phyloP scores from a whole-genome alignment of 2,329 filamentous ascomycete genomes.

The Reticulascus tulasneorum region DNA sequence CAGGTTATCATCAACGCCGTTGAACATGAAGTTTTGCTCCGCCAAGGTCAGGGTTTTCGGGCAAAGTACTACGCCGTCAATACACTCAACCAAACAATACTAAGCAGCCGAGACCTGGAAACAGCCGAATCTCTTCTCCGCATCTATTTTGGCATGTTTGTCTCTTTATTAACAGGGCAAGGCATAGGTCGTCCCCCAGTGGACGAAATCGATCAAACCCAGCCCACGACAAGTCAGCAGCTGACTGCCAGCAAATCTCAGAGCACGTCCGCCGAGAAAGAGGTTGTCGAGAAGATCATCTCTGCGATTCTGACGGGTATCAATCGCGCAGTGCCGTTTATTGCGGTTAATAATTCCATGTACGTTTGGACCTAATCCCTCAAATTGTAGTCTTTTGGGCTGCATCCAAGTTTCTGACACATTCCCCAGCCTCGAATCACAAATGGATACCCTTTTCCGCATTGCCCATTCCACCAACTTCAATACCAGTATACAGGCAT shows the following conservation, averaged over 20 bases:
- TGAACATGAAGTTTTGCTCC: conserved; percentile 82
- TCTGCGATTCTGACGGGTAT: conserved; percentile 90
- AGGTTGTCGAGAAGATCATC: conserved; percentile 85
- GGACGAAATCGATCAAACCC: conserved; percentile 1
- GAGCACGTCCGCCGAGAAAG: conserved; percentile 44
- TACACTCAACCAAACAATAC: conserved; percentile 92
- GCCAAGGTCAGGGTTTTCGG: conserved; percentile 80
- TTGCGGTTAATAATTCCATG: conserved; percentile 72
- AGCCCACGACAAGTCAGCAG: neutral
- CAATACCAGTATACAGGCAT: conserved; percentile 94
- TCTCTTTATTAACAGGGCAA: conserved; percentile 65
- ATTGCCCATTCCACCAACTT: conserved; percentile 98
- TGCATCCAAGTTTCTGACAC: conserved; percentile 2
- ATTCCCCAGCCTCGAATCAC: conserved; percentile 80
- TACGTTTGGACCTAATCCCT: conserved; percentile 39
- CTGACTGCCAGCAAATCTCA: conserved; percentile 10
- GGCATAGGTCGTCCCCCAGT: conserved; percentile 5
- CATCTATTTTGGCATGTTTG: conserved; percentile 90
- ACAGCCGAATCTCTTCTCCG: conserved; percentile 77
- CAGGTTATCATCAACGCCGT: conserved; percentile 77
- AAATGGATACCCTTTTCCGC: conserved; percentile 89
- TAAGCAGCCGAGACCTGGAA: conserved; percentile 77
- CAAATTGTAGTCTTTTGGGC: conserved; percentile 2
- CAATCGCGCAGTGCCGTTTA: conserved; percentile 93
- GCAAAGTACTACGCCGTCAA: conserved; percentile 96